A percentile compares a stretch with the other conserved stretches of the same genome.
phyloP scores from a whole-genome alignment of 148 eudicot species.

The Selenicereus undatus region DNA sequence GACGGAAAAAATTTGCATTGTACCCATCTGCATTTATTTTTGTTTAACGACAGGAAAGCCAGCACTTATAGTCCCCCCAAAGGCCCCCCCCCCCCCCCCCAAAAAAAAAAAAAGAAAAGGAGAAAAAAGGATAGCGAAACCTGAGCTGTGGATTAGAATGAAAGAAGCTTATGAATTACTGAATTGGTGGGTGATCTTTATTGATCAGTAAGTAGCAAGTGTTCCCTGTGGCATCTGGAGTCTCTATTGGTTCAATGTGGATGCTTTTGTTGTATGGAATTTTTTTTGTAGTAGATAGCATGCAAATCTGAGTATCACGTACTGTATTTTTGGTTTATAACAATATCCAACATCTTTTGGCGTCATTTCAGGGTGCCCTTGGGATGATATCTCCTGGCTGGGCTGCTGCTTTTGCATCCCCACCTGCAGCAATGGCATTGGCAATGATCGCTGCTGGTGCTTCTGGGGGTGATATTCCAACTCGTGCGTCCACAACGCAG shows the following conservation, averaged over 20 bases:
- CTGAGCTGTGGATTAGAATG: background rate
- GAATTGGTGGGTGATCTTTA: background rate
- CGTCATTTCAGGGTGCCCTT: constrained; percentile 73
- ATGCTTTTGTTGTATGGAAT: background rate
- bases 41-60: background rate
- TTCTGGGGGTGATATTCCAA: constrained; percentile 83
- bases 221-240: background rate
- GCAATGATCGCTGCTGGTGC: constrained; percentile 99
- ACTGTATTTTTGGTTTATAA: background rate
- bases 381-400: constrained; percentile 88
- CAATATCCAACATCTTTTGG: constrained; percentile 17
- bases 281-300: background rate
- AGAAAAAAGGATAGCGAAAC: background rate
- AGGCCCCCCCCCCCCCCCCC: background rate
- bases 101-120: background rate
- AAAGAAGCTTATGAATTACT: background rate
- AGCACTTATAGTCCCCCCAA: background rate
- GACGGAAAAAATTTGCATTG: background rate
- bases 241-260: background rate
- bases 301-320: background rate
- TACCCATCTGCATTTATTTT: background rate
- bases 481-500: constrained; percentile 60
- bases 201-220: background rate
- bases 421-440: constrained; percentile 97
- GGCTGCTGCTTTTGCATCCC: constrained; percentile 99